These are phyloP conservation scores for Penicillium arizonense DNA, from an alignment of 495 filamentous ascomycete species.

Conservation along the genomic window DNA sequence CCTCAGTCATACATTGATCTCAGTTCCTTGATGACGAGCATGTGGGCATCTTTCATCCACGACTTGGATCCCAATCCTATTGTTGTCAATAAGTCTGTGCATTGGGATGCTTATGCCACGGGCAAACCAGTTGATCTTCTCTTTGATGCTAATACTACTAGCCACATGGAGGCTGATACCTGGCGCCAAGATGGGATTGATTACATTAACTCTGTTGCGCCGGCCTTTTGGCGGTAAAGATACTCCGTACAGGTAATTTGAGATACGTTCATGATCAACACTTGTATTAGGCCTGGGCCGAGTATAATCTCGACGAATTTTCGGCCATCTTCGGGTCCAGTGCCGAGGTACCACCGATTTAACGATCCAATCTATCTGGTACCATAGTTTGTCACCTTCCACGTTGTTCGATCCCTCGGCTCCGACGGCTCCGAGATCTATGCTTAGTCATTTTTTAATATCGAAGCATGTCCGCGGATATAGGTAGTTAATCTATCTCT, in stretches of 20 bases:
- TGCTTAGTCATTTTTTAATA: constrained; percentile 1
- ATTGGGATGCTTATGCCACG: constrained; percentile 46
- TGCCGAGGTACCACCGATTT: too few relatives aligned
- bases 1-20: constrained; percentile 44
- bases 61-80: constrained; percentile 49
- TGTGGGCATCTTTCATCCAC: constrained; percentile 56
- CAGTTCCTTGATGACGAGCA: constrained; percentile 50
- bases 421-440: constrained; percentile 9
- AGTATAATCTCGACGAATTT: too few relatives aligned
- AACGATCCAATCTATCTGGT: too few relatives aligned
- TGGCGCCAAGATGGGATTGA: constrained; percentile 46
- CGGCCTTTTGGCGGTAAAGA: constrained; percentile 22
- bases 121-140: constrained; percentile 42
- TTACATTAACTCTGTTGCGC: constrained; percentile 30
- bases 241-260: not conserved
- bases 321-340: too few relatives aligned
- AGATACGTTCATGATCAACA: not conserved
- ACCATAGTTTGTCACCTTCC: not conserved
- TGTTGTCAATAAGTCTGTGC: constrained; percentile 25
- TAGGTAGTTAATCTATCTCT: too few relatives aligned
- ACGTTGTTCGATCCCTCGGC: not conserved
- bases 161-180: constrained; percentile 47
- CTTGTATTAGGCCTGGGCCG: not conserved
- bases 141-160: constrained; percentile 49
- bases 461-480: not conserved